Base-by-base conservation (phyloP, 225 moss, liverwort and hornwort species). In the Pseudisothecium myosuroides region DNA sequence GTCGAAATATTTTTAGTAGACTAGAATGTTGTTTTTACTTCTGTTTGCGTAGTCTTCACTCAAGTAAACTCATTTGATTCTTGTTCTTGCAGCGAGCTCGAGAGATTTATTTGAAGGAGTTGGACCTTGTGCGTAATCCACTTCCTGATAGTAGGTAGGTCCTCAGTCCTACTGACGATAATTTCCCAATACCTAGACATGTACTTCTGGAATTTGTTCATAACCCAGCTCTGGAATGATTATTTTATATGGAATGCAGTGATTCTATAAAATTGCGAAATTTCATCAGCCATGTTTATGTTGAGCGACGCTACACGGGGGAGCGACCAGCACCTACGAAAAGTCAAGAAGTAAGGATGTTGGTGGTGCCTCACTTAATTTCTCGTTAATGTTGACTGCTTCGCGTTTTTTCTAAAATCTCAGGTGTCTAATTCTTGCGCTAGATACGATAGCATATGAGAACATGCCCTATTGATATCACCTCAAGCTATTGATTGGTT, bases 81-180 rank as follows among this genome's bases (percentile, higher is more conserved):
- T 62, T 61, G 81, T 88, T 83, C 81, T 85, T 88, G 82, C 94
- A 98, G 98, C 90, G 94, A 69, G 98, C 92, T 65, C 97, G 98
- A 81, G 97, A 98, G 90, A 76, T 92, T 16, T 97, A 93, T 89
- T 92, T 97, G 28, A 98, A 96, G 89, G 97, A 98, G 67, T 94
- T 91, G 88, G 98, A 98, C 87, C 81, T 90, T 85, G 91, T 90
- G 75, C 95, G 97, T 69, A 95, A 94, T 89, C 89, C 97, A 59
- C 91, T 98, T 82, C 97, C 97, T 88, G 96, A 97, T 88, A 98
- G 95, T 89, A 97, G 98, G 98, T 95, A 92, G 81, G 91, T 64
- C 10, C 73, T 85, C 61, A 31, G 36, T 55, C n/a, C 24, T 47
- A 52, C 83, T 68, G 59, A 55, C 34, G n/a, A 59, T 69, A 10